Base-by-base conservation (phyloP, 169 alveolate species). In the Cryptosporidium tyzzeri region DNA sequence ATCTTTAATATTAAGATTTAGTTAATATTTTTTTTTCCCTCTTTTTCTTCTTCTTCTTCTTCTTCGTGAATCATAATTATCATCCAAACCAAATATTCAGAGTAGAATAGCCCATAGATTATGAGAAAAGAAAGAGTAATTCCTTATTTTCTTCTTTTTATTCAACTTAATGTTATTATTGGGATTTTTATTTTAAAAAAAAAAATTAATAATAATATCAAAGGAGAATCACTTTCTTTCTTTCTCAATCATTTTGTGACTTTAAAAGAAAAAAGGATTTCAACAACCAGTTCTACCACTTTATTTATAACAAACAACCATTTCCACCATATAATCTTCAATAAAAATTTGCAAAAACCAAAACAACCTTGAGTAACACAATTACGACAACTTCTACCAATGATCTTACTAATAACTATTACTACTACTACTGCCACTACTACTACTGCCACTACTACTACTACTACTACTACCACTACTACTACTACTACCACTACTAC, bases 91-190 rank as follows among this genome's bases (percentile, higher is more conserved):
- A 41, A 65, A 37, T 31, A 65, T 16, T 65, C 71, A 29, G 71
- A 65, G 50, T 65, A 65, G 71, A 65, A 65, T 65, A 65, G 71
- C 9, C 9, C 44, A 33, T 65, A 65, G 71, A 65, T 35, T 35
- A 65, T 31, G 33, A 65, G 71, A 65, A 65, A 65, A 65, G 71
- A 65, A 65, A 65, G 71, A 65, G 53, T 65, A 65, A 65, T 65
- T 65, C 50, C 71, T 65, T 65, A 33, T 62, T 65, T 31, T 41
- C 48, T 41, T 41, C 48, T 41, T 41, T 12, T 41, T 41, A 18
- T 55, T 55, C 67, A 21, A 7, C 35, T 55, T 55, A 3, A 55
- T 16, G 55, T 55, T 21, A 55, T 55, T 41, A 9, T 41, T 41
- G 61, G 61, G 0, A 51, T 29, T 41, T 41, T 41, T 41, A 41